Evolutionary conservation across 106 monocot species (phyloP).

Genomic region (Dendrobium nobile): DNA sequence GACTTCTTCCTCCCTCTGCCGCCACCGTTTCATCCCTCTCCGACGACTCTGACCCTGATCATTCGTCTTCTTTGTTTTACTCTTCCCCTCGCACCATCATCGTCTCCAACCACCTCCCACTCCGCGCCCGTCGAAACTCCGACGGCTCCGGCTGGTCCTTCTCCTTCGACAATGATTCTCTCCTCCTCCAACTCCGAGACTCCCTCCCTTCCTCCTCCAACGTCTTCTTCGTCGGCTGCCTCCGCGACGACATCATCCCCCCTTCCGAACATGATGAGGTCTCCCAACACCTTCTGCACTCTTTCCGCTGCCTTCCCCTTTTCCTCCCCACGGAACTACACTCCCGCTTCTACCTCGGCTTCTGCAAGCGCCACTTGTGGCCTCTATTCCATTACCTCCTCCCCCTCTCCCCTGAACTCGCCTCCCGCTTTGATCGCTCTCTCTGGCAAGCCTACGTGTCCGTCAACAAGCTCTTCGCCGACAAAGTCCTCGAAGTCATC

Average conservation of each 20-base stretch:
- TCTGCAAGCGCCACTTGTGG: slow-evolving; percentile 8
- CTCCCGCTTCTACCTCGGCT: slow-evolving; percentile 3
- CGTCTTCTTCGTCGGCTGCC: slow-evolving; percentile 5
- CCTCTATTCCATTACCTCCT: slow-evolving; percentile 11
- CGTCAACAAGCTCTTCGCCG: slow-evolving; percentile 53
- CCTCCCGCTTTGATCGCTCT: slow-evolving; percentile 39
- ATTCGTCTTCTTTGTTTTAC: not conserved
- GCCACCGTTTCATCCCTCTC: not conserved
- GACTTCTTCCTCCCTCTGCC: not conserved
- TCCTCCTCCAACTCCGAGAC: slow-evolving; percentile 9
- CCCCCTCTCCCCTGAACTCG: slow-evolving; percentile 24
- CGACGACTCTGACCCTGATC: not conserved
- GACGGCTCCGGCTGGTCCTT: slow-evolving; percentile 5
- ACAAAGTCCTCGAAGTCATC: slow-evolving; percentile 48
- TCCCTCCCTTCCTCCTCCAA: slow-evolving; percentile 5
- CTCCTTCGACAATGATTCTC: slow-evolving; percentile 7
- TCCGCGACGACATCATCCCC: slow-evolving; percentile 9
- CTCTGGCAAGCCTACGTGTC: slow-evolving; percentile 54
- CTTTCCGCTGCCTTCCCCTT: slow-evolving; percentile 8
- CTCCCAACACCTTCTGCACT: not conserved
- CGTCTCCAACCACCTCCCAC: slow-evolving; percentile 7
- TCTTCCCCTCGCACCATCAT: slow-evolving; percentile 6
- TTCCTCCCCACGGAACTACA: slow-evolving; percentile 2
- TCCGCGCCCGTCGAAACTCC: not conserved
- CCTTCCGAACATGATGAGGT: slow-evolving; percentile 9